Percentiles rank a stretch among this genome's conserved stretches.
These are phyloP conservation scores for Chalciporus sphaerocephalus DNA, from an alignment of 768 basidiomycete genomes.

Conservation along the genomic window DNA sequence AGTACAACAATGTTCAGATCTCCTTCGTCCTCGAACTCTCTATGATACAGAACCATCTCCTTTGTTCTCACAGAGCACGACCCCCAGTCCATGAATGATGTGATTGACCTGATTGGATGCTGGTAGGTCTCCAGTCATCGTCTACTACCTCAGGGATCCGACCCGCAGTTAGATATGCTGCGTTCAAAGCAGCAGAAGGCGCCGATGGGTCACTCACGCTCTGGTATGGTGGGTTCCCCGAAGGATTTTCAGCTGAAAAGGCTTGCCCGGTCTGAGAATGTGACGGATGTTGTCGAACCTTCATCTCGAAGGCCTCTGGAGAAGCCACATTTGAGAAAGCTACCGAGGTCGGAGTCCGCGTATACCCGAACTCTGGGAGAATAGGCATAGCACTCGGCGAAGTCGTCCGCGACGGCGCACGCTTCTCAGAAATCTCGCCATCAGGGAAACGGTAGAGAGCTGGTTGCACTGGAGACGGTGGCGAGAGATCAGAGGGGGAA, in stretches of 20 bases:
- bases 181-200: not conserved
- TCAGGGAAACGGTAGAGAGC: constrained; percentile 44
- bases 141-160: not conserved
- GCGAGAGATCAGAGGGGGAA: constrained; percentile 47
- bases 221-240: not conserved
- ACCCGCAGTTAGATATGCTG: not conserved
- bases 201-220: not conserved
- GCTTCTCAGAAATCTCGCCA: constrained; percentile 41
- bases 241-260: not conserved
- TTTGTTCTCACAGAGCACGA: constrained; percentile 13
- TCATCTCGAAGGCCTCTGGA: constrained; percentile 39
- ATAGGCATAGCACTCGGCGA: constrained; percentile 10
- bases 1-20: constrained; percentile 25
- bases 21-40: not conserved
- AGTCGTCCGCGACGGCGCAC: constrained; percentile 26
- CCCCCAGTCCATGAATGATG: constrained; percentile 13
- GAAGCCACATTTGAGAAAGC: not conserved
- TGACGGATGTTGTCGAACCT: constrained; percentile 26
- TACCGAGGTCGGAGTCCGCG: constrained; percentile 2
- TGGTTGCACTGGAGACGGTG: constrained; percentile 55
- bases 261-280: constrained; percentile 3
- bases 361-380: constrained; percentile 1
- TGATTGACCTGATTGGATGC: constrained; percentile 5
- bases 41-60: constrained; percentile 17
- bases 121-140: constrained; percentile 2